Evolutionary conservation across 2,329 filamentous ascomycete genomes (phyloP).

Genomic region (Colletotrichum cordylinicola): DNA sequence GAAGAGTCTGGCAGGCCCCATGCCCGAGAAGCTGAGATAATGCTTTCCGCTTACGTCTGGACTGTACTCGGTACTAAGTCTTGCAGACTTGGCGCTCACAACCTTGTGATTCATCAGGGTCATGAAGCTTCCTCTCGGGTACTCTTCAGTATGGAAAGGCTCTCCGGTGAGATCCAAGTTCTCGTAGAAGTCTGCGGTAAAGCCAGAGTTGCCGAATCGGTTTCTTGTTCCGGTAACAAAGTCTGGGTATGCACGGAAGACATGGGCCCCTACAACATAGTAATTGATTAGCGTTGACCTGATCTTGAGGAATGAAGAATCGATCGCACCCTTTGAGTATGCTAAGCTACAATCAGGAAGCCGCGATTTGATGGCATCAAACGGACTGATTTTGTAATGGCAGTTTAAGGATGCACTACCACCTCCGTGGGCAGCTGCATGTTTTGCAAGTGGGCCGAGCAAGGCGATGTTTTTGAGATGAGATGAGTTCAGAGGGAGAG

Average conservation of each 20-base stretch:
- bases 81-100: not conserved
- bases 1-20: constrained; percentile 66
- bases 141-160: not conserved
- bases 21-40: constrained; percentile 33
- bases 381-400: not conserved
- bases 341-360: not conserved
- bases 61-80: not conserved
- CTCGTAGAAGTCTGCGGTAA: constrained; percentile 21
- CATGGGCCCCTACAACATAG: not conserved
- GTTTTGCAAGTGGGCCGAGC: constrained; percentile 40
- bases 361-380: not conserved
- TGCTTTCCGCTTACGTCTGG: constrained; percentile 29
- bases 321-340: not conserved
- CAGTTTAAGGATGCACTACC: constrained; percentile 63
- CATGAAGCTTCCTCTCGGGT: not conserved
- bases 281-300: not conserved
- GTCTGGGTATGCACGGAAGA: not conserved
- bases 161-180: not conserved
- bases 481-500: constrained; percentile 61
- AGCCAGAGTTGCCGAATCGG: constrained; percentile 28
- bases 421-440: constrained; percentile 60
- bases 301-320: accelerated
- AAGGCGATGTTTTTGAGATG: constrained; percentile 41
- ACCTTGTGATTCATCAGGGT: not conserved
- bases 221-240: not conserved